Evolutionary conservation across 352 stramenopile species (phyloP).

Genomic region (Globisporangium spinosum): DNA sequence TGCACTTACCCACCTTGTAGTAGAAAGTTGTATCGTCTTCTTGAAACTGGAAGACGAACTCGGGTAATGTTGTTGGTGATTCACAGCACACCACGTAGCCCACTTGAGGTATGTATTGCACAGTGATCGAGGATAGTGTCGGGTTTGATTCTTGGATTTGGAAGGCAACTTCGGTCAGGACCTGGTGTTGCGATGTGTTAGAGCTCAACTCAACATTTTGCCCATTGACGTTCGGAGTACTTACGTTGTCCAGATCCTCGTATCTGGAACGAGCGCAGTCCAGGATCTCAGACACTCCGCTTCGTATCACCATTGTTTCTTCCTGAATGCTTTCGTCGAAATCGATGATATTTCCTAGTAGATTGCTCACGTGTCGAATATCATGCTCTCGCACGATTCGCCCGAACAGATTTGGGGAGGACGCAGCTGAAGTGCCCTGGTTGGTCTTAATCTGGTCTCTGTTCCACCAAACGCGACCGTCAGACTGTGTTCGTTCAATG

Average conservation of each 20-base stretch:
- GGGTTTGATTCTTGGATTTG: slow-evolving; percentile 77
- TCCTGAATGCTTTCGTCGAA: slow-evolving; percentile 76
- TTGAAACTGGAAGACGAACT: slow-evolving; percentile 88
- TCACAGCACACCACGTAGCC: slow-evolving; percentile 85
- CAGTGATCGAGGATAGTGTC: slow-evolving; percentile 65
- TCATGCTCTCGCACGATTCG: slow-evolving; percentile 32
- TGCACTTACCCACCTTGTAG: slow-evolving; percentile 57
- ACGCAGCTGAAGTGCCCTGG: background rate
- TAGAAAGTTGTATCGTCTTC: slow-evolving; percentile 85
- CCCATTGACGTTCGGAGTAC: background rate
- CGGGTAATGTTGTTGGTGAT: slow-evolving; percentile 52
- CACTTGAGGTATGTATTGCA: slow-evolving; percentile 87
- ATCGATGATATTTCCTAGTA: slow-evolving; percentile 82
- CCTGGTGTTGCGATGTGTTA: slow-evolving; percentile 27
- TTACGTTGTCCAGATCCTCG: slow-evolving; percentile 81
- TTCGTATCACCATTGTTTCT: slow-evolving; percentile 57
- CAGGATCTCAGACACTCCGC: slow-evolving; percentile 65
- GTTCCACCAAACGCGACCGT: background rate
- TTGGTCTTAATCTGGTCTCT: slow-evolving; percentile 29
- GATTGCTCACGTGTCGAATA: slow-evolving; percentile 59
- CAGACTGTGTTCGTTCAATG: background rate
- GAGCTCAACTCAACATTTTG: background rate
- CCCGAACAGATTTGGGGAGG: slow-evolving; percentile 33
- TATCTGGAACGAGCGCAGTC: slow-evolving; percentile 67
- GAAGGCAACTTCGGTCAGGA: slow-evolving; percentile 79